Evolutionary conservation across 768 basidiomycete species (phyloP).

Genomic region (Paxillus rubicundulus): DNA sequence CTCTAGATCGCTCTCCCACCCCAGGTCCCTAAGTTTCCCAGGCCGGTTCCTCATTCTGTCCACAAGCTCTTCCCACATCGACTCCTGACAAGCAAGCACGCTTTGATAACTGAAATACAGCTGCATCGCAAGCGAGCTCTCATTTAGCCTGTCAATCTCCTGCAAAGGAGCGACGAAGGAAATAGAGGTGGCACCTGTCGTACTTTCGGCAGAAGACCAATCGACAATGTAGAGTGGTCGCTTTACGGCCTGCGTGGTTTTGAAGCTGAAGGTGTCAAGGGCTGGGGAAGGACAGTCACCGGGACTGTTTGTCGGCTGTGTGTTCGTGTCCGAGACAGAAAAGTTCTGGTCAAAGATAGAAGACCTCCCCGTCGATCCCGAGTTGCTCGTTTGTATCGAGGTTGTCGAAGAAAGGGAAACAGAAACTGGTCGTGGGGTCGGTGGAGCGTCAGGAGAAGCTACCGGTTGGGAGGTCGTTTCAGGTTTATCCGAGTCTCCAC

Average conservation of each 20-base stretch:
- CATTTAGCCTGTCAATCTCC: conserved; percentile 46
- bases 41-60: conserved; percentile 58
- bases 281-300: conserved; percentile 21
- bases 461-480: conserved; percentile 19
- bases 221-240: conserved; percentile 45
- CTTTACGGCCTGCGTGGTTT: conserved; percentile 12
- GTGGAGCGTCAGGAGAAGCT: conserved; percentile 11
- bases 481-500: conserved; percentile 25
- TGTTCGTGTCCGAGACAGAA: conserved; percentile 26
- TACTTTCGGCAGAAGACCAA: conserved; percentile 44
- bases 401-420: conserved; percentile 53
- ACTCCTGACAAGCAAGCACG: conserved; percentile 65
- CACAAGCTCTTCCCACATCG: conserved; percentile 75
- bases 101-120: conserved; percentile 60
- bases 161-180: conserved; percentile 38
- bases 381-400: conserved; percentile 33
- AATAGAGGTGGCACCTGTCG: conserved; percentile 33
- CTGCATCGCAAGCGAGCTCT: conserved; percentile 69
- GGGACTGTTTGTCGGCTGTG: conserved; percentile 19
- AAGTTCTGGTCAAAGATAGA: conserved; percentile 30
- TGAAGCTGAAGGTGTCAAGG: conserved; percentile 5
- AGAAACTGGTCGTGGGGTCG: conserved; percentile 39
- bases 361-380: conserved; percentile 33
- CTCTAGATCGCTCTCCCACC: conserved; percentile 72
- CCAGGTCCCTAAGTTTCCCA: conserved; percentile 51